Percentiles rank a stretch among this genome's conserved stretches.
phyloP scores from a whole-genome alignment of 768 basidiomycete genomes.

The Hericium coralloides region DNA sequence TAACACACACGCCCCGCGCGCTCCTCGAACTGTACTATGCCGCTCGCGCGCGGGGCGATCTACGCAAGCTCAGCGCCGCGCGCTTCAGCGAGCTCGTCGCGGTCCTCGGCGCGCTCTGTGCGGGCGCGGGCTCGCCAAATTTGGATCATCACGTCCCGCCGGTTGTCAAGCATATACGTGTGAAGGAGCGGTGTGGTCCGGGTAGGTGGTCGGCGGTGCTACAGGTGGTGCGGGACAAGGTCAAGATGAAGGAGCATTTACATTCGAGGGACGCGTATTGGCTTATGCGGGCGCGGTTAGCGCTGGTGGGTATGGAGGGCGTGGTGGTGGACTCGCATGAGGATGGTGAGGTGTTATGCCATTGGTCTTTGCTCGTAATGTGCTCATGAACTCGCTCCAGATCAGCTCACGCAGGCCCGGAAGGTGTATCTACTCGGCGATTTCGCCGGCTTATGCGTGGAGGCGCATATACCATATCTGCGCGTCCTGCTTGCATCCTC shows the following conservation, averaged over 20 bases:
- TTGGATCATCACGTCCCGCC: conserved; percentile 2
- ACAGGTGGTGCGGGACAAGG: conserved; percentile 38
- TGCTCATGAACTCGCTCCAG: conserved; percentile 6
- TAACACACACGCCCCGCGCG: conserved; percentile 1
- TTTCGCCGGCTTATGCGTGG: conserved; percentile 27
- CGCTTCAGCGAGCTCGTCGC: conserved; percentile 11
- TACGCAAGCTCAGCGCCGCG: conserved; percentile 5
- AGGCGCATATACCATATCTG: conserved; percentile 41
- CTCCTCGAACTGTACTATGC: conserved; percentile 6
- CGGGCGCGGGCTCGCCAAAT: neutral
- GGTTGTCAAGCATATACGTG: conserved; percentile 22
- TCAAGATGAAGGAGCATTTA: conserved; percentile 20
- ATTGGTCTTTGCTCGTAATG: too few relatives aligned
- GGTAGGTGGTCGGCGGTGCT: conserved; percentile 44
- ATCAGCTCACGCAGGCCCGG: conserved; percentile 22
- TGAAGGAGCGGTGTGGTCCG: conserved; percentile 14
- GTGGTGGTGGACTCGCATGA: conserved; percentile 4
- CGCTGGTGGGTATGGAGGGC: neutral
- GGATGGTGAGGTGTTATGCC: conserved; percentile 3
- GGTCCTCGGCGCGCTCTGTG: conserved; percentile 12
- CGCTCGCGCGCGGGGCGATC: neutral
- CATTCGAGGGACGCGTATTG: conserved; percentile 49
- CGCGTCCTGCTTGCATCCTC: conserved; percentile 27
- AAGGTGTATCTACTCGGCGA: conserved; percentile 33
- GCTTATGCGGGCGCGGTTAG: conserved; percentile 38